Percentiles rank a stretch among this genome's conserved stretches.
Conservation (phyloP, 805 yeast genomes). For the Starmera quercuum region DNA sequence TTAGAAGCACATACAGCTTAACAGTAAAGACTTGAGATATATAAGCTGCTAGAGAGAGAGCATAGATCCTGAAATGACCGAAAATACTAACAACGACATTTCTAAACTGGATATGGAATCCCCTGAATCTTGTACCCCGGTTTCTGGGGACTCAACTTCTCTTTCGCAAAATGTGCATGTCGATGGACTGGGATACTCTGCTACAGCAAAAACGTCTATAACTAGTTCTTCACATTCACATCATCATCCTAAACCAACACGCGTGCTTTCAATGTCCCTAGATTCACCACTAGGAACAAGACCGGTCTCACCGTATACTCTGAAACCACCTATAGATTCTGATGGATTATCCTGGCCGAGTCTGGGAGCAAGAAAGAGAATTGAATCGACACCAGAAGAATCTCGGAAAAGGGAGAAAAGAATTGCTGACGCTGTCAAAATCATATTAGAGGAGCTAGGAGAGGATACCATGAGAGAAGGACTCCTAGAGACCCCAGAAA, state of each 20-base stretch:
- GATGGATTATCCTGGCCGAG: conserved; percentile 96
- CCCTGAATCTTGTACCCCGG: no score
- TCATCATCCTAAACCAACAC: no score
- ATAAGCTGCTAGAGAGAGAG: no score
- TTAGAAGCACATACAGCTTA: no score
- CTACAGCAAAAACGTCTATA: conserved; percentile 11
- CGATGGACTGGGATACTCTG: conserved; percentile 14
- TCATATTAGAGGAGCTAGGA: conserved; percentile 67
- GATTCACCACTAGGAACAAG: conserved; percentile 63
- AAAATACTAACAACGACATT: no score
- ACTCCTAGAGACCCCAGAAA: conserved; percentile 83
- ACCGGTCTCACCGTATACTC: conserved; percentile 76
- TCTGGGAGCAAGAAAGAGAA: conserved; percentile 69
- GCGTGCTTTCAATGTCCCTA: neutral
- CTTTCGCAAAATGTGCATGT: conserved; percentile 7
- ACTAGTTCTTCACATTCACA: no score
- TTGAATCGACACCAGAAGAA: conserved; percentile 63
- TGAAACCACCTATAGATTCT: conserved; percentile 78
- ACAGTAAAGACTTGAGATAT: no score
- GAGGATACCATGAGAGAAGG: conserved; percentile 91
- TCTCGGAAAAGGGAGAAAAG: conserved; percentile 59
- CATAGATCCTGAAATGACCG: no score
- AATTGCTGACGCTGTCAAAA: conserved; percentile 77
- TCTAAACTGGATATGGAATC: no score
- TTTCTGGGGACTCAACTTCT: neutral